Evolutionary conservation across 768 basidiomycete species (phyloP).

Genomic region (Agrocybe pediades): DNA sequence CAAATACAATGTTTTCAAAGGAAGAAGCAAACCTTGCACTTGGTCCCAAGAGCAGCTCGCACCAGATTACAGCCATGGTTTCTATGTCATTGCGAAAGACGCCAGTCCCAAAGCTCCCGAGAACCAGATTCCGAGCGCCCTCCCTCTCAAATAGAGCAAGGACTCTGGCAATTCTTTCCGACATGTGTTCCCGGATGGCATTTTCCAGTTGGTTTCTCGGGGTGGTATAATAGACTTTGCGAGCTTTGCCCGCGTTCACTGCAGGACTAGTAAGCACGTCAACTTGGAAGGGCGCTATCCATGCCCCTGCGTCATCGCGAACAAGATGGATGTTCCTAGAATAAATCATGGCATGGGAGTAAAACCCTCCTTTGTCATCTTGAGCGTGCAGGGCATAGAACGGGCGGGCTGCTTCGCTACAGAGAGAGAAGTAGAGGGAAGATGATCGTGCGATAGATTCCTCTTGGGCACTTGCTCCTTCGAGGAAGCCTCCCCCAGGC

Average conservation of each 20-base stretch:
- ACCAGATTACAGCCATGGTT: constrained; percentile 64
- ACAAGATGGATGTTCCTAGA: constrained; percentile 61
- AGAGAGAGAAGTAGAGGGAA: constrained; percentile 62
- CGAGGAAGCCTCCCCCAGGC: constrained; percentile 70
- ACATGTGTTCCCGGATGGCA: constrained; percentile 47
- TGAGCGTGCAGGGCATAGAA: constrained; percentile 60
- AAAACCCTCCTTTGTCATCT: constrained; percentile 54
- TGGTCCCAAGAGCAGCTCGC: constrained; percentile 49
- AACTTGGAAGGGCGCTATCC: constrained; percentile 55
- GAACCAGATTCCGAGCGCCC: constrained; percentile 56
- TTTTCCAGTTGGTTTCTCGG: constrained; percentile 18
- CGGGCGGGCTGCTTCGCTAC: constrained; percentile 47
- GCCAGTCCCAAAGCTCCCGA: constrained; percentile 80
- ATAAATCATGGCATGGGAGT: constrained; percentile 74
- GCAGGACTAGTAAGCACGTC: constrained; percentile 69
- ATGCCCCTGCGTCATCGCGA: constrained; percentile 57
- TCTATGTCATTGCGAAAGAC: constrained; percentile 65
- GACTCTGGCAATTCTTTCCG: constrained; percentile 69
- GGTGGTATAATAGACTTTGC: constrained; percentile 17
- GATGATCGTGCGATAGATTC: constrained; percentile 77
- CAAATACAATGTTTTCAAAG: constrained; percentile 68
- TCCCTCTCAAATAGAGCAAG: constrained; percentile 62
- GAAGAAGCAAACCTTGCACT: constrained; percentile 54
- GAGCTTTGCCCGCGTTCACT: constrained; percentile 58
- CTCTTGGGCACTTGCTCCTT: constrained; percentile 66